A percentile compares a stretch with the other conserved stretches of the same genome.
Conservation (phyloP, 164 flowering plant species). For the Akebia trifoliata region DNA sequence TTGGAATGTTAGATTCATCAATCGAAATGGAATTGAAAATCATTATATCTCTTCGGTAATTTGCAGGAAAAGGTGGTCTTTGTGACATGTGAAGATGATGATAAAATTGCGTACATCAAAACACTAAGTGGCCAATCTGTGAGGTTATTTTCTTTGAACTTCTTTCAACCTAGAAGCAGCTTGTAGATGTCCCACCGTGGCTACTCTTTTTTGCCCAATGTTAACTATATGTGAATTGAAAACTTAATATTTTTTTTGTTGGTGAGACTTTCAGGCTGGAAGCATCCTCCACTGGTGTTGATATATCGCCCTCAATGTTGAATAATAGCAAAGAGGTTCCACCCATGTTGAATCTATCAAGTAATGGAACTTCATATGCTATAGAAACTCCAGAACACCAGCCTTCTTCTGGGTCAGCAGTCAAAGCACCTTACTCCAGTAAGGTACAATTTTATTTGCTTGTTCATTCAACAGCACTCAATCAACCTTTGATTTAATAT, state of each 20-base stretch:
- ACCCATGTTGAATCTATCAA: constrained; percentile 22
- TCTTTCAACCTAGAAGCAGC: neutral
- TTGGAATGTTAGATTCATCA: neutral
- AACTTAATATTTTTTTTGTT: constrained; percentile 1
- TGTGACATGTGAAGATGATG: constrained; percentile 97
- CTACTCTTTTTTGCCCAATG: neutral
- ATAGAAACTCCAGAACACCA: constrained; percentile 15
- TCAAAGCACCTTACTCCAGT: constrained; percentile 23
- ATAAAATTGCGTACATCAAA: constrained; percentile 42
- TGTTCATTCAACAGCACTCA: neutral
- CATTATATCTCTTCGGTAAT: constrained; percentile 6
- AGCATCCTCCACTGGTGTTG: constrained; percentile 67
- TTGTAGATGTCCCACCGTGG: neutral
- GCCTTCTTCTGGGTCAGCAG: constrained; percentile 26
- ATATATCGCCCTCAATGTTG: constrained; percentile 32
- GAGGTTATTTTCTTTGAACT: constrained; percentile 40
- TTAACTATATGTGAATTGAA: neutral
- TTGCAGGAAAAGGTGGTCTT: constrained; percentile 89
- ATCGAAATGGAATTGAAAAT: neutral
- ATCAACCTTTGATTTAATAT: neutral
- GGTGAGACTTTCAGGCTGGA: constrained; percentile 51
- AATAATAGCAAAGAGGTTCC: constrained; percentile 15
- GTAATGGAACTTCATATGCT: constrained; percentile 22
- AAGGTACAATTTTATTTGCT: constrained; percentile 32
- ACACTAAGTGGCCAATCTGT: constrained; percentile 57